phyloP scores from a whole-genome alignment of 2,329 filamentous ascomycete species.

The Ophiostoma fasciatum region DNA sequence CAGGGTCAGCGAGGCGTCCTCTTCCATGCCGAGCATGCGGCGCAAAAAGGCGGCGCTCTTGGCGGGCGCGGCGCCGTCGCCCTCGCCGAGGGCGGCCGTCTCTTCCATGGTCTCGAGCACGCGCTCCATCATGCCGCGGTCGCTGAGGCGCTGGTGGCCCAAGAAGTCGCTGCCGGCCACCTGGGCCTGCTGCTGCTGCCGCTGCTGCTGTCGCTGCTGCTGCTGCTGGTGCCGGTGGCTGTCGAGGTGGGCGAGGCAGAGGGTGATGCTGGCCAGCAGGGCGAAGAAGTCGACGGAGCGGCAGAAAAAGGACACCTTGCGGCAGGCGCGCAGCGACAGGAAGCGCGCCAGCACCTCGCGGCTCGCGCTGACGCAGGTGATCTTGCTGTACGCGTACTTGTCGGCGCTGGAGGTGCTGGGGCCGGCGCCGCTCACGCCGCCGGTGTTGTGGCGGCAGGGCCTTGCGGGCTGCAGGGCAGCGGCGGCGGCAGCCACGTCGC shows the following conservation, averaged over 20 bases:
- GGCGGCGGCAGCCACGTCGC: too few species aligned
- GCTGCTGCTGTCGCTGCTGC: background rate
- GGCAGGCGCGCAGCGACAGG: conserved; percentile 20
- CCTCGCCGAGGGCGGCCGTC: conserved; percentile 10
- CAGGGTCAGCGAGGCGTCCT: conserved; percentile 1
- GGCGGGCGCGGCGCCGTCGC: conserved; percentile 16
- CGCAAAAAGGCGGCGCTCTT: conserved; percentile 20
- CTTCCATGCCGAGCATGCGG: conserved; percentile 24
- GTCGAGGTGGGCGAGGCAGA: conserved; percentile 28
- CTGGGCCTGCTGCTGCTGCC: background rate
- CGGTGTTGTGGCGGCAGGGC: too few species aligned
- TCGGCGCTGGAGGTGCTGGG: conserved; percentile 7
- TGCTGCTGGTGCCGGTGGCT: conserved; percentile 5
- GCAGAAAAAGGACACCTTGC: conserved; percentile 20
- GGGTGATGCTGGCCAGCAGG: conserved; percentile 22
- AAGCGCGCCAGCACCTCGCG: conserved; percentile 27
- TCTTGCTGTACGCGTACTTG: conserved; percentile 23
- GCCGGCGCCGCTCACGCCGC: background rate
- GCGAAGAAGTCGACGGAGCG: conserved; percentile 27
- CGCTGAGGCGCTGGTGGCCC: conserved; percentile 24
- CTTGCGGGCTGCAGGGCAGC: too few species aligned
- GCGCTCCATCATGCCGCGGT: conserved; percentile 26
- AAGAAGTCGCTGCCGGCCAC: conserved; percentile 15
- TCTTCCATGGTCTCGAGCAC: conserved; percentile 20
- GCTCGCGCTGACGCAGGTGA: conserved; percentile 25